Evolutionary conservation across 2,329 filamentous ascomycete species (phyloP).

Genomic region (Didymella arachidicola): DNA sequence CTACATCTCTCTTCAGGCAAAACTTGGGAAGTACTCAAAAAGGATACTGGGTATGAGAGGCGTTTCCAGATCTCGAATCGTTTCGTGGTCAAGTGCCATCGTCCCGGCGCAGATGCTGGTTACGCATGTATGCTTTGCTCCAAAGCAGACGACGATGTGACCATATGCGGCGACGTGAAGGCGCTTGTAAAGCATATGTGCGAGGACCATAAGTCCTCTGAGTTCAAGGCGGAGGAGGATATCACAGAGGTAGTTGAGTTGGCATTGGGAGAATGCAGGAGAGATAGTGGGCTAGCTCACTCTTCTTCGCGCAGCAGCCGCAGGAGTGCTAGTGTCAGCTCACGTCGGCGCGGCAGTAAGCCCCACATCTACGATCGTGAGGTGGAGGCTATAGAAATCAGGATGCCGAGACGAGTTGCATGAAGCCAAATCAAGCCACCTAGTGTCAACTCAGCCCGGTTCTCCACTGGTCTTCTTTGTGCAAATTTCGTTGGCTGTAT

Average conservation of each 20-base stretch:
- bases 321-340: conserved; percentile 40
- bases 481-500: background rate
- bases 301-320: conserved; percentile 30
- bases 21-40: conserved; percentile 48
- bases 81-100: conserved; percentile 50
- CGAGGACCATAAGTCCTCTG: conserved; percentile 41
- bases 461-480: background rate
- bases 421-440: conserved; percentile 18
- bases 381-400: conserved; percentile 36
- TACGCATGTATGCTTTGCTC: conserved; percentile 48
- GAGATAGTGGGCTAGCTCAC: conserved; percentile 39
- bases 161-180: conserved; percentile 49
- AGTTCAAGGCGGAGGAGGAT: conserved; percentile 45
- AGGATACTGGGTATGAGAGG: conserved; percentile 41
- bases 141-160: conserved; percentile 34
- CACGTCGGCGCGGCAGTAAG: conserved; percentile 27
- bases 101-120: conserved; percentile 42
- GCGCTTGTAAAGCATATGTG: conserved; percentile 47
- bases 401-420: conserved; percentile 25
- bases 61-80: conserved; percentile 46
- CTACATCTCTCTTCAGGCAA: conserved; percentile 46
- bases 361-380: conserved; percentile 34
- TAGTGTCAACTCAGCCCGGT: background rate
- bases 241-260: conserved; percentile 43
- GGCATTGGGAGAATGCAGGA: conserved; percentile 23